These are phyloP conservation scores for Apiospora aurea DNA, from an alignment of 2,329 filamentous ascomycete genomes.

Conservation along the genomic window DNA sequence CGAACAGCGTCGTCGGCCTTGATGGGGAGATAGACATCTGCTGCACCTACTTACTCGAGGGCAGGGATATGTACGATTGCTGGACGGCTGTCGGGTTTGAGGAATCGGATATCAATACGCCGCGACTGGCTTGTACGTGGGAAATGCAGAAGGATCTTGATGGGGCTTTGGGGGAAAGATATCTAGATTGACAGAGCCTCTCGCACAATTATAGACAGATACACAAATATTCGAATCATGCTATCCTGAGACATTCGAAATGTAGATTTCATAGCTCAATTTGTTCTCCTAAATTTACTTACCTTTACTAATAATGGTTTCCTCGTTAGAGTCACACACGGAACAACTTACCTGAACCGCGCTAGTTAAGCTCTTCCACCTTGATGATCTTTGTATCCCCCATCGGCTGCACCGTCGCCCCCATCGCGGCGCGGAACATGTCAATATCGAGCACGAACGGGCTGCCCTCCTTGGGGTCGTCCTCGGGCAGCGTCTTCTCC, in stretches of 20 bases:
- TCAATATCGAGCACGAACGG: background rate
- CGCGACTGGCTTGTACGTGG: conserved; percentile 29
- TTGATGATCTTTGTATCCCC: background rate
- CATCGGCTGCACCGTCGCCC: background rate
- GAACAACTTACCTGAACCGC: too few relatives aligned
- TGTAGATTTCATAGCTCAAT: background rate
- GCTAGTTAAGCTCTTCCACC: background rate
- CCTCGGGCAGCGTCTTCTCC: background rate
- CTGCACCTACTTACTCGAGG: conserved; percentile 39
- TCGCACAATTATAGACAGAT: too few relatives aligned
- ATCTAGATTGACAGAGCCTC: too few relatives aligned
- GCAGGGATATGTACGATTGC: conserved; percentile 44
- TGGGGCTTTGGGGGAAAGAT: background rate
- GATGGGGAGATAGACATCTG: conserved; percentile 44
- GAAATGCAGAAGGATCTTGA: conserved; percentile 29
- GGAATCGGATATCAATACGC: conserved; percentile 29
- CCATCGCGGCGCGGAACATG: background rate
- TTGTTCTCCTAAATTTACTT: background rate
- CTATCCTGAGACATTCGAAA: too few relatives aligned
- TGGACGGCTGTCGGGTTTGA: conserved; percentile 37
- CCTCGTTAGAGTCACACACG: too few relatives aligned
- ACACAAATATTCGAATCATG: too few relatives aligned
- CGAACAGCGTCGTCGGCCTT: conserved; percentile 41
- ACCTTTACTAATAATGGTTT: background rate
- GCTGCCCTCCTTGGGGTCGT: background rate